Base-by-base conservation (phyloP, 768 basidiomycete species). In the Tubosaeta sp. region DNA sequence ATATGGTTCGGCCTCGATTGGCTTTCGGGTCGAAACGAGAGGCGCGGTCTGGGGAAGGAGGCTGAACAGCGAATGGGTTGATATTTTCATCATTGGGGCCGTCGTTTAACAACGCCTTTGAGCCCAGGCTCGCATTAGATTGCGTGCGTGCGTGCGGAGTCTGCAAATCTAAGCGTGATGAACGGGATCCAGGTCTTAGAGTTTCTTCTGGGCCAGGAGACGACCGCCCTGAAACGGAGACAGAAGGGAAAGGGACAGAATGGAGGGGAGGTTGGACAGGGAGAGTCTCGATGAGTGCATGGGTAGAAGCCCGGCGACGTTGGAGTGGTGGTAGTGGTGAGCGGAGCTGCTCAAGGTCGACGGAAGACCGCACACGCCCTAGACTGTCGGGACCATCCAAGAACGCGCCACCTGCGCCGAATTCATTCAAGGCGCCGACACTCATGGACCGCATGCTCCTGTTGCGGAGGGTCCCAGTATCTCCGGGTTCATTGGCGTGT, bases 211-310 rank as follows among this genome's bases (percentile, higher is more conserved):
- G 75, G 38, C 65, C 64, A 8, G 77, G 77, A 29, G 83, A 83
- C 8, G 71, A 76, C 48, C 78, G 78, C 22, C 66, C 65, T 25
- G 63, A 65, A 48, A 73, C 68, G 32, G 82, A 79, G 41, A 73
- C 66, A 34, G 76, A 76, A 24, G 86, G 84, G 62, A 90, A 87
- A 4, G 87, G 86, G 36, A 90, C 73, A 29, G 78, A 73, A 51
- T 79, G 72, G 31, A 76, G 67, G 22, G 69, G 74, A 44, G 65
- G 68, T 19, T 70, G 63, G n/a, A 62, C 57, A 22, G 72, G 71
- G n/a, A 74, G 59, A 43, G 67, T 71, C 58, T 73, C 73, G 27
- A 77, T 74, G 46, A 75, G 63, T 53, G 69, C 69, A 59, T 86
- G 78, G 10, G 76, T 75, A 3, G 77, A 76, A 31, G 76, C 71